These are phyloP conservation scores for Erigeron canadensis DNA, from an alignment of 129 eudicot genomes.

Conservation along the genomic window DNA sequence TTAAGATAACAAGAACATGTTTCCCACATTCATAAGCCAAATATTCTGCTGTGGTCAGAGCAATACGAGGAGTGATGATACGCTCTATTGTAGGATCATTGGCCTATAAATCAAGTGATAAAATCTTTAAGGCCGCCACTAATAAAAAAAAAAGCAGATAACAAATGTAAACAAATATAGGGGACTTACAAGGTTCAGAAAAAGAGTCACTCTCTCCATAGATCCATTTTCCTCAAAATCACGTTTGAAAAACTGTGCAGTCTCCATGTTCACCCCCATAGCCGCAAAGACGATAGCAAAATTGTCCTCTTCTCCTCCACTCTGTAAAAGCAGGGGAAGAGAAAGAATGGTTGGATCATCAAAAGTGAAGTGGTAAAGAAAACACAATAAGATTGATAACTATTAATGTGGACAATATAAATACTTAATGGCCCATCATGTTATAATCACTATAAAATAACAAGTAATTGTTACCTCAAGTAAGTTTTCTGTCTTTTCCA, in stretches of 20 bases:
- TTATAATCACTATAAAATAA: not conserved
- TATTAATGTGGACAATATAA: not conserved
- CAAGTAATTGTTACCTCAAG: slow-evolving; percentile 55
- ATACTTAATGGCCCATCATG: not conserved
- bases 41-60: slow-evolving; percentile 97
- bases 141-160: not conserved
- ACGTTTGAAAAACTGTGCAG: slow-evolving; percentile 97
- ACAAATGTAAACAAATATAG: not conserved
- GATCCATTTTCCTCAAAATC: slow-evolving; percentile 99
- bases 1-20: slow-evolving; percentile 95
- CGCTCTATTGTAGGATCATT: slow-evolving; percentile 99
- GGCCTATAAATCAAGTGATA: slow-evolving; percentile 58
- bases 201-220: slow-evolving; percentile 98
- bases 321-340: slow-evolving; percentile 26
- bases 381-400: not conserved
- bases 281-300: slow-evolving; percentile 99
- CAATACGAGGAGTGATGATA: slow-evolving; percentile 96
- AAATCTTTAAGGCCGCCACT: not conserved
- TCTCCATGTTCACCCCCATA: slow-evolving; percentile 99
- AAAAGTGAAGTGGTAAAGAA: not conserved
- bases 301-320: slow-evolving; percentile 87
- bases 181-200: slow-evolving; percentile 71
- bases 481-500: slow-evolving; percentile 80
- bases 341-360: not conserved
- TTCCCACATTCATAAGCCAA: slow-evolving; percentile 99